Base-by-base conservation (phyloP, 768 basidiomycete species). In the Infundibulicybe gibba region DNA sequence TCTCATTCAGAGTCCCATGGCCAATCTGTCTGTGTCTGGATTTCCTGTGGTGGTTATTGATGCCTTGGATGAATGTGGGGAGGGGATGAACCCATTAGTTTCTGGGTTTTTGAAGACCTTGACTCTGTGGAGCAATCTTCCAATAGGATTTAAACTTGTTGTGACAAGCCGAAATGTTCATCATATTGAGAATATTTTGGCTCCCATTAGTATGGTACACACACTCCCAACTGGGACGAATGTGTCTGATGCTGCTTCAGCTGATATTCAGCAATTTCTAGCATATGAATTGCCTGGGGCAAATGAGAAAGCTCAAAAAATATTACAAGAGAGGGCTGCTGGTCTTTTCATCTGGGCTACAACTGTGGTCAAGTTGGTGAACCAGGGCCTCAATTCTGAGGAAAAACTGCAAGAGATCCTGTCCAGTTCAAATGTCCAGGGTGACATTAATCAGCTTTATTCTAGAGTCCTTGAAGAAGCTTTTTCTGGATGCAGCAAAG, bases 301-400 rank as follows among this genome's bases (percentile, higher is more conserved):
- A n/a, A 19, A 19, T 6, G 10, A 38, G 14, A 19, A n/a, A 9
- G 12, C 19, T n/a, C 43, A 54, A 6, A 6, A 39, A 2, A 31
- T 12, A 3, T 32, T 61, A 15, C 45, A 47, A 5, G 13, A 15
- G 12, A 37, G 21, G 6, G 44, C 58, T 3, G 43, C 42, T 14
- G 59, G 59, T 0, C 48, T 61, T 1, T 60, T 61, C 45, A 56
- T 58, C 16, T 61, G 60, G 60, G 56, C 56, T 13, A 44, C 51
- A 9, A 57, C 53, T 6, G 60, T 57, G 2, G 43, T 37, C 40
- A 49, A 48, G 19, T 60, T 56, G 19, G 57, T 61, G 17, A 44
- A 13, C 12, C 51, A 56, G 0, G 49, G 49, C 5, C 50, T 51
- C 32, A 19, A 54, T 25, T 8, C 25, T 30, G 49, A 53, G 5